Evolutionary conservation across 768 basidiomycete genomes (phyloP).

Genomic region (Psilocybe tampanensis): DNA sequence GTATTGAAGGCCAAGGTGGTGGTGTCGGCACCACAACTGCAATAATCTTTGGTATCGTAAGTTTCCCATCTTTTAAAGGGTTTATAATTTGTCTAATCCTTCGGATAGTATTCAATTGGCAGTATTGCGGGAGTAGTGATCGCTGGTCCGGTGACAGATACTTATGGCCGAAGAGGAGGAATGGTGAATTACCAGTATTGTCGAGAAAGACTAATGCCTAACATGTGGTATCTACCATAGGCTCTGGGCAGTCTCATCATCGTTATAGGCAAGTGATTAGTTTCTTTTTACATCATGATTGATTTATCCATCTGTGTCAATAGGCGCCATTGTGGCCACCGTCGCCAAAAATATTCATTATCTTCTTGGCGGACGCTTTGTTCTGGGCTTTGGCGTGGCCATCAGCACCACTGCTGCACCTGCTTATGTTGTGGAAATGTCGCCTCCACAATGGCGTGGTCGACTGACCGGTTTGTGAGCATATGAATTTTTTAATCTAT

Average conservation of each 20-base stretch:
- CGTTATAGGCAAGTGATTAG: slow-evolving; percentile 30
- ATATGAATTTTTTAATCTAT: slow-evolving; percentile 9
- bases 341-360: slow-evolving; percentile 45
- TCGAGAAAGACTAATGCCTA: background rate
- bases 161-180: slow-evolving; percentile 45
- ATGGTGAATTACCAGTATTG: slow-evolving; percentile 33
- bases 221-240: slow-evolving; percentile 19
- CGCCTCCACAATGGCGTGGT: slow-evolving; percentile 61
- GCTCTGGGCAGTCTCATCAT: slow-evolving; percentile 42
- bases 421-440: slow-evolving; percentile 58
- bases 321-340: slow-evolving; percentile 49
- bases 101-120: slow-evolving; percentile 43
- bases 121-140: slow-evolving; percentile 40
- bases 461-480: slow-evolving; percentile 51
- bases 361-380: slow-evolving; percentile 53
- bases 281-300: background rate
- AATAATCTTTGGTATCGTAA: slow-evolving; percentile 47
- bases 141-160: slow-evolving; percentile 44
- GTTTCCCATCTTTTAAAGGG: slow-evolving; percentile 3
- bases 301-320: background rate
- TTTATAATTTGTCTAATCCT: background rate
- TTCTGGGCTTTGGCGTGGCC: slow-evolving; percentile 56
- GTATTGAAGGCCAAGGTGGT: slow-evolving; percentile 40
- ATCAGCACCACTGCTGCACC: slow-evolving; percentile 46
- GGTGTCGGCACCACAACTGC: slow-evolving; percentile 46